These are phyloP conservation scores for Annulohypoxylon stygium DNA, from an alignment of 495 filamentous ascomycete species.

Conservation along the genomic window DNA sequence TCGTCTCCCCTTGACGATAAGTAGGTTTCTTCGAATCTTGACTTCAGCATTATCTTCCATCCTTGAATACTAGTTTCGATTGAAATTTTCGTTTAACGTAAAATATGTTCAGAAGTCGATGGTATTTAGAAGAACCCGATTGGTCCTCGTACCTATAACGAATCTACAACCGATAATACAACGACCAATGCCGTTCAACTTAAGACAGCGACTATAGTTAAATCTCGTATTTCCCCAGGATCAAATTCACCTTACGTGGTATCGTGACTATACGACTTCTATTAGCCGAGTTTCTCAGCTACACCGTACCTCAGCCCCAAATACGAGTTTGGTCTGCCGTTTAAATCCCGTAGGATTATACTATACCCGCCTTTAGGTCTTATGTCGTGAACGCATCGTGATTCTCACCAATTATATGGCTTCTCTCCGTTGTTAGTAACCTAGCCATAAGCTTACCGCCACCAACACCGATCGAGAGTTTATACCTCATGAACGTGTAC, in stretches of 20 bases:
- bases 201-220: neutral
- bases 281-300: neutral
- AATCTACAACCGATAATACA: neutral
- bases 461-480: constrained; percentile 19
- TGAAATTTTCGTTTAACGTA: neutral
- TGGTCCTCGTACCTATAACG: neutral
- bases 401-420: constrained; percentile 32
- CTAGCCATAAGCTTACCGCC: constrained; percentile 29
- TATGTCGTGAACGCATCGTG: constrained; percentile 1
- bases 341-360: constrained; percentile 4
- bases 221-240: constrained; percentile 1
- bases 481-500: constrained; percentile 8
- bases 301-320: constrained; percentile 12
- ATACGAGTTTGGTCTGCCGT: constrained; percentile 16
- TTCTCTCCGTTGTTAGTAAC: neutral
- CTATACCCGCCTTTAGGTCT: constrained; percentile 5
- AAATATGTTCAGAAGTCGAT: neutral
- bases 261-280: constrained; percentile 1
- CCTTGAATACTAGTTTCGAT: neutral
- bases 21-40: neutral
- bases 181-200: neutral
- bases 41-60: neutral
- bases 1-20: too few species aligned
- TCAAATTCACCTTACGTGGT: neutral
- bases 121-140: neutral